These are phyloP conservation scores for Aspergillus haitiensis DNA, from an alignment of 495 filamentous ascomycete genomes.

Conservation along the genomic window DNA sequence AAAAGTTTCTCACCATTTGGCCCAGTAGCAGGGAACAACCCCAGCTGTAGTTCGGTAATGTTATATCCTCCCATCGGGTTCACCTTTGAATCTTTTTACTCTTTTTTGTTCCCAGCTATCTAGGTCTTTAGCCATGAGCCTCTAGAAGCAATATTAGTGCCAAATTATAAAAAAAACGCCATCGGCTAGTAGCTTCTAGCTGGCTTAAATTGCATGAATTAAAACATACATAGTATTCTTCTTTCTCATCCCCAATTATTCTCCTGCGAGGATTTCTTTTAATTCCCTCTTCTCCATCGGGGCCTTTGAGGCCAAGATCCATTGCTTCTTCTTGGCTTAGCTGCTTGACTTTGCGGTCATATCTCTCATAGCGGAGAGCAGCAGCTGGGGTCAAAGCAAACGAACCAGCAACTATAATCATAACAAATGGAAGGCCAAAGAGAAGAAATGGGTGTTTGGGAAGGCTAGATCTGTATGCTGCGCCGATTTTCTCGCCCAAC, in stretches of 20 bases:
- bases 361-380: slow-evolving; percentile 86
- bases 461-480: slow-evolving; percentile 70
- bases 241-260: slow-evolving; percentile 61
- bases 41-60: background rate
- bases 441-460: slow-evolving; percentile 81
- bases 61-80: slow-evolving; percentile 83
- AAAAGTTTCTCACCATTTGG: background rate
- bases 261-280: slow-evolving; percentile 48
- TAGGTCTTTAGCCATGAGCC: slow-evolving; percentile 84
- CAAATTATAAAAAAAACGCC: background rate
- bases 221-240: slow-evolving; percentile 89
- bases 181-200: background rate
- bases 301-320: slow-evolving; percentile 66
- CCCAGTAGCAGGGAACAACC: background rate
- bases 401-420: slow-evolving; percentile 87
- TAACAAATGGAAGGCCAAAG: slow-evolving; percentile 94
- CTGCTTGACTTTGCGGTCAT: slow-evolving; percentile 83
- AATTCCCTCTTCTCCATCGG: slow-evolving; percentile 47
- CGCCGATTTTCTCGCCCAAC: slow-evolving; percentile 63
- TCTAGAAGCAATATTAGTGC: slow-evolving; percentile 48
- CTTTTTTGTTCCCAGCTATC: slow-evolving; percentile 97
- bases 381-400: slow-evolving; percentile 94
- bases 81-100: slow-evolving; percentile 82
- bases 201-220: background rate
- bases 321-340: slow-evolving; percentile 74